Evolutionary conservation across 306 rosid genomes (phyloP).

Genomic region (Luffa acutangula): DNA sequence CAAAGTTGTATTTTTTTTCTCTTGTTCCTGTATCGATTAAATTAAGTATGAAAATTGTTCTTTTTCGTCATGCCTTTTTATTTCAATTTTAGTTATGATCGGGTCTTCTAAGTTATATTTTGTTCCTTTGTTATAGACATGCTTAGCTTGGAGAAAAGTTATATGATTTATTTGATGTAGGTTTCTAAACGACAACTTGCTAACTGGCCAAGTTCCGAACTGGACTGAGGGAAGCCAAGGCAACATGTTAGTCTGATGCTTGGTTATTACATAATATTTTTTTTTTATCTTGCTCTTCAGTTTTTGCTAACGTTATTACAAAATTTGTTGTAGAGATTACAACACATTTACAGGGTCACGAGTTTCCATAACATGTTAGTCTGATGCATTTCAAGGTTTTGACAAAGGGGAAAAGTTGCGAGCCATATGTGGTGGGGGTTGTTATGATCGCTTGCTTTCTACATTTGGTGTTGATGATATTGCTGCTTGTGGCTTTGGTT

Average conservation of each 20-base stretch:
- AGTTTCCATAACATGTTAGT: too few species aligned
- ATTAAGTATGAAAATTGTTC: background rate
- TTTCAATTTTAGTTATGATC: constrained; percentile 11
- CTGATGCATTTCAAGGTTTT: constrained; percentile 54
- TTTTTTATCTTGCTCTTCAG: background rate
- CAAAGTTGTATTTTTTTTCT: background rate
- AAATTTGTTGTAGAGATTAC: constrained; percentile 46
- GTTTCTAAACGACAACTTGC: constrained; percentile 62
- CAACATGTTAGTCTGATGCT: constrained; percentile 28
- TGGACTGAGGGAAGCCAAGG: constrained; percentile 25
- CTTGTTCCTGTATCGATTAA: background rate
- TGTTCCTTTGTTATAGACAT: background rate
- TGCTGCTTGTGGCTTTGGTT: constrained; percentile 95
- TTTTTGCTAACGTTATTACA: background rate
- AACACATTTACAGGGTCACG: constrained; percentile 45
- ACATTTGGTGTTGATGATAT: constrained; percentile 86
- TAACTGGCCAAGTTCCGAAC: constrained; percentile 42
- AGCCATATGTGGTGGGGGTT: constrained; percentile 95
- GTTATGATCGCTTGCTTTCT: constrained; percentile 83
- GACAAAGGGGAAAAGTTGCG: constrained; percentile 88
- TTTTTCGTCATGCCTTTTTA: background rate
- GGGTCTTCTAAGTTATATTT: too few species aligned
- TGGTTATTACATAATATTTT: background rate
- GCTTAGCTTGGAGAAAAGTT: too few species aligned
- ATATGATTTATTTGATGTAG: constrained; percentile 26